Conservation (phyloP, 2,329 filamentous ascomycete species). For the Tothia fuscella region DNA sequence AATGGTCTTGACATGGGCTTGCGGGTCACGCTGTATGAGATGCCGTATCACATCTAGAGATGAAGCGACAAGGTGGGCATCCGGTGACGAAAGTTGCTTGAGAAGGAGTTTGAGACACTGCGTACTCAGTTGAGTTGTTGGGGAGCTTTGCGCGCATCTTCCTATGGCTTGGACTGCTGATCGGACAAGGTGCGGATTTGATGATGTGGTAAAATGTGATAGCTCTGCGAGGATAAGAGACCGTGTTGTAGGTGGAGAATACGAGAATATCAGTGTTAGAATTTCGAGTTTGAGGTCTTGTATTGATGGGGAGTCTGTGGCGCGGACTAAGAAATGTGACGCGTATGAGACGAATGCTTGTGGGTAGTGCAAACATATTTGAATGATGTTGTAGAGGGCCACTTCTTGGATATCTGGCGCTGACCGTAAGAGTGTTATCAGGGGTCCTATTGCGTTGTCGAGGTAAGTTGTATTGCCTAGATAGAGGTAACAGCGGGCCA, state of each 20-base stretch:
- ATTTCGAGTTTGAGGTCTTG: slow-evolving; percentile 90
- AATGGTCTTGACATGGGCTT: slow-evolving; percentile 61
- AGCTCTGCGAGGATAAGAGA: slow-evolving; percentile 83
- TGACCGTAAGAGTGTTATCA: slow-evolving; percentile 74
- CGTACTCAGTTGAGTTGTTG: slow-evolving; percentile 39
- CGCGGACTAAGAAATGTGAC: slow-evolving; percentile 77
- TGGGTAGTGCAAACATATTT: slow-evolving; percentile 69
- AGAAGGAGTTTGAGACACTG: slow-evolving; percentile 75
- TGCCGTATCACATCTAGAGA: slow-evolving; percentile 91
- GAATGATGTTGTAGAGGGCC: slow-evolving; percentile 86
- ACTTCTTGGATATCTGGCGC: slow-evolving; percentile 81
- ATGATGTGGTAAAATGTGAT: slow-evolving; percentile 75
- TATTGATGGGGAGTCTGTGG: slow-evolving; percentile 65
- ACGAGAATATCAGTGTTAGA: slow-evolving; percentile 79
- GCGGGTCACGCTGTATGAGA: slow-evolving; percentile 82
- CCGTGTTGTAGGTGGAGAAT: slow-evolving; percentile 57
- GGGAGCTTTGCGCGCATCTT: slow-evolving; percentile 64
- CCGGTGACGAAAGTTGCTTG: slow-evolving; percentile 75
- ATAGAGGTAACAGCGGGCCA: slow-evolving; percentile 73
- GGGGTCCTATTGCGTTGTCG: slow-evolving; percentile 62
- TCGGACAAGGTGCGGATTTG: slow-evolving; percentile 65
- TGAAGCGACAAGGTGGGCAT: slow-evolving; percentile 80
- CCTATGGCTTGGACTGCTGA: slow-evolving; percentile 90
- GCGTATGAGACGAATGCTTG: slow-evolving; percentile 76
- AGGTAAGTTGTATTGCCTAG: slow-evolving; percentile 67